Conservation (phyloP, 78 protist genomes). For the Planoprotostelium fungivorum region DNA sequence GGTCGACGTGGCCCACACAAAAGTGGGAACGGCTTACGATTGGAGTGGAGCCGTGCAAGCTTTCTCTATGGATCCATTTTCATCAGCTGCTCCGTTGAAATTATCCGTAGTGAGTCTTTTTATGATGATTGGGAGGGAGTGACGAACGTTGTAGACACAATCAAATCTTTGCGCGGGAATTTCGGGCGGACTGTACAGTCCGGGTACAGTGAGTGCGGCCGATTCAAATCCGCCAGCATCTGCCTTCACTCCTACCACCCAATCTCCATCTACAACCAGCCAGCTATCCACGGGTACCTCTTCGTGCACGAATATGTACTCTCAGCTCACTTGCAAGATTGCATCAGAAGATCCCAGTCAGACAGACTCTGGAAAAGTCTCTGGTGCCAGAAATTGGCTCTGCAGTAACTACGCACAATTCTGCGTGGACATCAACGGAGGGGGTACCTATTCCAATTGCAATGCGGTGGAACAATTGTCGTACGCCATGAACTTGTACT, state of each 20-base stretch:
- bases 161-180: background rate
- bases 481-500: background rate
- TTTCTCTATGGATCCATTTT: background rate
- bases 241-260: background rate
- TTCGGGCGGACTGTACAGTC: background rate
- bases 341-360: background rate
- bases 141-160: no score
- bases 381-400: background rate
- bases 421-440: background rate
- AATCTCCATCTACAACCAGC: background rate
- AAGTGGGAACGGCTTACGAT: background rate
- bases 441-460: background rate
- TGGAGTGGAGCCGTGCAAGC: background rate
- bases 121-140: no score
- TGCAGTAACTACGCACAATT: background rate
- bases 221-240: background rate
- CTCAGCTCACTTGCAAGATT: background rate
- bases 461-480: background rate
- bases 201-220: background rate
- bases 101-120: background rate
- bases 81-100: background rate
- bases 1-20: background rate
- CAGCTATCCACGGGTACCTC: no score
- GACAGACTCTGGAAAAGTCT: background rate
- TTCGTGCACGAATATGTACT: background rate